Conservation (phyloP, 1,139 yeast species). For the Suhomyces terraborum region DNA sequence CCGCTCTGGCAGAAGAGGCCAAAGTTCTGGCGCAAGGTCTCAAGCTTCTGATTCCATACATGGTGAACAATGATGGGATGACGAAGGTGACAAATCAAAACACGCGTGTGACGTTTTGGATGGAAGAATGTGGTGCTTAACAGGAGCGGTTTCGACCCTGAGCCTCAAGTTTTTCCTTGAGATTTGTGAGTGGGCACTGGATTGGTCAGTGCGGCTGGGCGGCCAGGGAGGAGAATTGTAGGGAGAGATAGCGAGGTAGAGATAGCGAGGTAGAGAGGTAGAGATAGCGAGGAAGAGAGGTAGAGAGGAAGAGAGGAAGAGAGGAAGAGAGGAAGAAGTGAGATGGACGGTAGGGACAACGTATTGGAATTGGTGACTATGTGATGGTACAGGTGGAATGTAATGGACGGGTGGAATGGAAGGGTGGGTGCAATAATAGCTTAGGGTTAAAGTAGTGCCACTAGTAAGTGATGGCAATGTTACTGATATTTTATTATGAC, state of each 20-base stretch:
- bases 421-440: no score
- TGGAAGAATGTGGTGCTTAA: constrained; percentile 1
- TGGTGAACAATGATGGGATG: constrained; percentile 2
- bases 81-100: background rate
- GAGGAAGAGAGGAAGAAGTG: background rate
- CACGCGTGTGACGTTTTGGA: background rate
- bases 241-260: background rate
- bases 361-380: no score
- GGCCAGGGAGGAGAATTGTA: background rate
- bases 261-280: background rate
- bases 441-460: no score
- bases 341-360: no score
- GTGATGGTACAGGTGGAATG: no score
- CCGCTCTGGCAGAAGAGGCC: constrained; percentile 9
- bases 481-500: no score
- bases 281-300: background rate
- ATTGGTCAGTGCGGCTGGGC: constrained; percentile 11
- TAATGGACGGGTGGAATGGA: no score
- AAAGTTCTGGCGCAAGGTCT: constrained; percentile 9
- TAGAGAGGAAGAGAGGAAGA: background rate
- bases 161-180: constrained; percentile 5
- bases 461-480: no score
- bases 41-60: constrained; percentile 11
- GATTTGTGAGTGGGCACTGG: constrained; percentile 3
- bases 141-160: constrained; percentile 6